Conservation (phyloP, 2,329 filamentous ascomycete species). For the Botryotinia globosa region DNA sequence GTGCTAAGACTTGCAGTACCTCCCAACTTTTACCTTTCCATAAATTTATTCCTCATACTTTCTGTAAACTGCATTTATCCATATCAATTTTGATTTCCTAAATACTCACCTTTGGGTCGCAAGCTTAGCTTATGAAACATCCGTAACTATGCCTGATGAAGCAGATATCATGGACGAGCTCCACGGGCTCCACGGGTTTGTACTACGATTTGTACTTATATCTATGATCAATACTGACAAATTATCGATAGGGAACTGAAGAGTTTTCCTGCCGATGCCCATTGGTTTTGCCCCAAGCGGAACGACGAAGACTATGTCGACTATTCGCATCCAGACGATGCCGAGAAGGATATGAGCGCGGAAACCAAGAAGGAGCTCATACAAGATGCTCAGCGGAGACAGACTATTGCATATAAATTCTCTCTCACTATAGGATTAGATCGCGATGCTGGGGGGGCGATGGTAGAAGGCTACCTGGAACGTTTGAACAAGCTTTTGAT, state of each 20-base stretch:
- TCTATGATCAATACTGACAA: constrained; percentile 17
- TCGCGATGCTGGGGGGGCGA: constrained; percentile 54
- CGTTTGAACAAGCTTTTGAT: constrained; percentile 58
- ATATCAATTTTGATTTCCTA: neutral
- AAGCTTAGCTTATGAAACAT: constrained; percentile 25
- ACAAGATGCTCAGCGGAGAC: constrained; percentile 52
- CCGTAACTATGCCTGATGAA: constrained; percentile 30
- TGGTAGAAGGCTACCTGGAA: constrained; percentile 57
- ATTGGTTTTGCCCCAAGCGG: constrained; percentile 67
- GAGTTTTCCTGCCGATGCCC: constrained; percentile 44
- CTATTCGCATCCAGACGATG: constrained; percentile 55
- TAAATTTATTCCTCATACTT: neutral
- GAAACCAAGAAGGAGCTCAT: constrained; percentile 55
- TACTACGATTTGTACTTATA: neutral
- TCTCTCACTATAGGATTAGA: constrained; percentile 67
- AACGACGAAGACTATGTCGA: constrained; percentile 61
- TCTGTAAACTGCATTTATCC: constrained; percentile 2
- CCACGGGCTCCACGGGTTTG: constrained; percentile 35
- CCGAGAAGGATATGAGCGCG: constrained; percentile 47
- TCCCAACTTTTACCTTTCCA: neutral
- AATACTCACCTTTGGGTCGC: neutral
- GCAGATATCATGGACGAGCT: constrained; percentile 38
- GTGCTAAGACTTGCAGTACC: constrained; percentile 2
- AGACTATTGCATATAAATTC: constrained; percentile 63
- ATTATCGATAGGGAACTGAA: constrained; percentile 33